Base-by-base conservation (phyloP, 257 asterid species). In the Capsicum pubescens region DNA sequence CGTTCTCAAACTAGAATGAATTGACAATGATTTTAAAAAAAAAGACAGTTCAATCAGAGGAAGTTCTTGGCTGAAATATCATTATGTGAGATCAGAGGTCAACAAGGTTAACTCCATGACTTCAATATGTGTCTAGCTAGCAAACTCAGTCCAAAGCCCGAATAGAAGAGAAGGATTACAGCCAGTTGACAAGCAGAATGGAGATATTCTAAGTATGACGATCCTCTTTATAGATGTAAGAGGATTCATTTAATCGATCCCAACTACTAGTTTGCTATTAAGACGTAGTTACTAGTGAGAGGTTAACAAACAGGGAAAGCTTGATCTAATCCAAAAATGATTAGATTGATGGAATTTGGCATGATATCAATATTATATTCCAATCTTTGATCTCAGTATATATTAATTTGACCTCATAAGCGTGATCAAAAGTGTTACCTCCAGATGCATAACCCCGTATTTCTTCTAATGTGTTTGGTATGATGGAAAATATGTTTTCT, bases 251-350 rank as follows among this genome's bases (percentile, higher is more conserved):
- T 32, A 54, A 52, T 76, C 26, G 9, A 52, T 5, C 6, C 21
- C 48, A 54, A 52, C 48, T 26, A 26, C 0, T 52, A 26, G 26
- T 16, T 76, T 26, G 1, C 26, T 14, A 26, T 26, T 0, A 8
- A 5, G 81, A 6, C 26, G 3, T 32, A 21, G 50, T 54, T 76
- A 76, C 63, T 68, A 35, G 16, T 61, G 82, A 52, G 16, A 66
- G 44, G 54, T 58, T 67, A 67, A 63, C 72, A 13, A 70, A 80
- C 14, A 12, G 81, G 72, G 42, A 78, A 48, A 36, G 61, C 39
- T 69, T 50, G 79, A 39, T 39, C 5, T 39, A 39, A 39, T 39
- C 44, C 44, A 39, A 39, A 39, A 39, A 39, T 39, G 44, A 39
- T 39, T 4, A 39, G 3, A 39, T 39, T 3, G 4, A 39, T 39